These are phyloP conservation scores for Fusarium austroafricanum DNA, from an alignment of 2,329 filamentous ascomycete species.

Conservation along the genomic window DNA sequence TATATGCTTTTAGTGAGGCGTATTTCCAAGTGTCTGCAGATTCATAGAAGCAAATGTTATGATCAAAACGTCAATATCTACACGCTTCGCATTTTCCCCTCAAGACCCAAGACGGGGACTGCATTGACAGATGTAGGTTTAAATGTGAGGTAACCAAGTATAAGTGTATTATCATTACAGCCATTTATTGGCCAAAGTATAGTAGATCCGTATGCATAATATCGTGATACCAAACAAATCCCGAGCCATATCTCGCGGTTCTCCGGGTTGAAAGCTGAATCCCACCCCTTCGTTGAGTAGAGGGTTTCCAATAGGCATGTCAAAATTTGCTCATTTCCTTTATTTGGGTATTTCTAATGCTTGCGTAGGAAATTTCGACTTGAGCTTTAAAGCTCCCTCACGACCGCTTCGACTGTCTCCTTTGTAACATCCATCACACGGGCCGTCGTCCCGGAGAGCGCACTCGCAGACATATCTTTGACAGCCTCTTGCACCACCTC, in stretches of 20 bases:
- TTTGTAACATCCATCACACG: conserved; percentile 42
- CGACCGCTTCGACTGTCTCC: conserved; percentile 43
- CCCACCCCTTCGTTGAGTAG: neutral
- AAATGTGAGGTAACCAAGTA: neutral
- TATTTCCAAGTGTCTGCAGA: conserved; percentile 40
- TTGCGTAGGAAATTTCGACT: neutral
- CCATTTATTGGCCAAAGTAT: conserved; percentile 29
- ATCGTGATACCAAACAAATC: conserved; percentile 29
- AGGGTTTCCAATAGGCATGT: neutral
- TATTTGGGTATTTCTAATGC: neutral
- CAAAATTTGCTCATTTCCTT: neutral
- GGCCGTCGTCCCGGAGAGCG: conserved; percentile 45
- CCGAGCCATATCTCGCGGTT: neutral
- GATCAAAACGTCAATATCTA: conserved; percentile 1
- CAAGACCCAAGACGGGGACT: no score
- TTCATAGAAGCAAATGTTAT: conserved; percentile 31
- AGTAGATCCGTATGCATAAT: conserved; percentile 37
- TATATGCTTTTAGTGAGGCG: conserved; percentile 60
- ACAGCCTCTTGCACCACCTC: conserved; percentile 50
- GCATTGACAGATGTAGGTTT: neutral
- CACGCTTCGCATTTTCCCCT: neutral
- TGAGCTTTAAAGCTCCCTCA: conserved; percentile 51
- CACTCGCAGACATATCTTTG: conserved; percentile 48
- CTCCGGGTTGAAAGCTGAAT: neutral
- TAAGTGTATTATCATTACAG: conserved; percentile 41